These are phyloP conservation scores for Naganishia sp. DNA, from an alignment of 1,284 basidiomycete genomes.

Conservation along the genomic window DNA sequence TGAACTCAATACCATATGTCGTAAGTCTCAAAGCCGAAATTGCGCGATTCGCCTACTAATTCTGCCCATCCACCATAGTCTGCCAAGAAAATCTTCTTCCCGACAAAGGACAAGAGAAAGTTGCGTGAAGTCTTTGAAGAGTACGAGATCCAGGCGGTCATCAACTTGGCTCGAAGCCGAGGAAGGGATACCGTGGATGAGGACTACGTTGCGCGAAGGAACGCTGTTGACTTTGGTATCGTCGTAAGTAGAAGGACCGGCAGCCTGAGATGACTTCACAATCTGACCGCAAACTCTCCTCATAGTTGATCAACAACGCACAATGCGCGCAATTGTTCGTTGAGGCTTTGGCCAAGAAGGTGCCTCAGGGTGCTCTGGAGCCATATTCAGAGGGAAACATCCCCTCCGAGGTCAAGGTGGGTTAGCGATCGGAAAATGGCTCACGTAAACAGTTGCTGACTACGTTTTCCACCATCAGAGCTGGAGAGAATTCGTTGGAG, in stretches of 20 bases:
- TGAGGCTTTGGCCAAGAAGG: constrained; percentile 83
- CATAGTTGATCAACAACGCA: constrained; percentile 85
- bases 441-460: background rate
- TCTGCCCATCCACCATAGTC: constrained; percentile 47
- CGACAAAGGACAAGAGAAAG: constrained; percentile 94
- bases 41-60: background rate
- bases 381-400: constrained; percentile 85
- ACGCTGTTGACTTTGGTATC: constrained; percentile 87
- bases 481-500: constrained; percentile 82
- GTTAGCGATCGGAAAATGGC: constrained; percentile 1
- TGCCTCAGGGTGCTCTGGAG: constrained; percentile 76
- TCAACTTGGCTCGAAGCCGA: constrained; percentile 85
- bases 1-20: constrained; percentile 75
- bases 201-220: constrained; percentile 94
- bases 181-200: constrained; percentile 81
- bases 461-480: constrained; percentile 52
- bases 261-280: constrained; percentile 21
- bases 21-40: constrained; percentile 4
- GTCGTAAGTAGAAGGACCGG: constrained; percentile 41
- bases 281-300: constrained; percentile 34
- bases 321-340: constrained; percentile 87
- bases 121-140: constrained; percentile 74
- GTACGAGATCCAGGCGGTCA: constrained; percentile 90
- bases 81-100: constrained; percentile 89
- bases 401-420: constrained; percentile 79